A percentile compares a stretch with the other conserved stretches of the same genome.
These are phyloP conservation scores for Hypoxylon sp. DNA, from an alignment of 2,329 filamentous ascomycete genomes.

Conservation along the genomic window DNA sequence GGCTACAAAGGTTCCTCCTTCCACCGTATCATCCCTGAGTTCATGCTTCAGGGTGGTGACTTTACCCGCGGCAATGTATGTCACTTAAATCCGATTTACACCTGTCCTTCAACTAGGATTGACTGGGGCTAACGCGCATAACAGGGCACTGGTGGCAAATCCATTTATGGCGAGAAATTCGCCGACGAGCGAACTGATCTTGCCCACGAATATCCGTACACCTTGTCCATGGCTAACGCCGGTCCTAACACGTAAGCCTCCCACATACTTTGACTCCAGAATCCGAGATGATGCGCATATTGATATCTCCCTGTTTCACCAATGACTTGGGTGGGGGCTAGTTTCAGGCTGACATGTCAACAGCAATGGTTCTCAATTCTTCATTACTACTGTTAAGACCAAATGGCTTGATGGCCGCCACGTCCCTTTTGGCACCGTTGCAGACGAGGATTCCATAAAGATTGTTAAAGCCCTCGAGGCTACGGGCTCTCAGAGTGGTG, in stretches of 20 bases:
- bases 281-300: slow-evolving; percentile 9
- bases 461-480: slow-evolving; percentile 75
- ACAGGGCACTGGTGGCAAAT: slow-evolving; percentile 90
- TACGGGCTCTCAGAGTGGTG: slow-evolving; percentile 69
- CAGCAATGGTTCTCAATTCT: slow-evolving; percentile 98
- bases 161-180: slow-evolving; percentile 97
- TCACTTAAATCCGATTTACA: slow-evolving; percentile 39
- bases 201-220: slow-evolving; percentile 81
- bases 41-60: slow-evolving; percentile 98
- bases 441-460: slow-evolving; percentile 59
- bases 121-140: slow-evolving; percentile 17
- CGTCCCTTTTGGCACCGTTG: slow-evolving; percentile 83
- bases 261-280: background rate
- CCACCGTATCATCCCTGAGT: slow-evolving; percentile 93
- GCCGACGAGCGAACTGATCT: slow-evolving; percentile 90
- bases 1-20: slow-evolving; percentile 88
- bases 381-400: slow-evolving; percentile 93
- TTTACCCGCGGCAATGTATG: slow-evolving; percentile 93
- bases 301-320: background rate
- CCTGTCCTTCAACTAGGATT: background rate
- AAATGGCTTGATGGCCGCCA: slow-evolving; percentile 88
- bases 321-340: background rate
- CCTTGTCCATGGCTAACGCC: slow-evolving; percentile 96
- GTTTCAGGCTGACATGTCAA: slow-evolving; percentile 47
- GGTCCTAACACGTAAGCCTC: slow-evolving; percentile 86